A percentile compares a stretch with the other conserved stretches of the same genome.
Conservation (phyloP, 257 asterid genomes). For the Gentiana dahurica region DNA sequence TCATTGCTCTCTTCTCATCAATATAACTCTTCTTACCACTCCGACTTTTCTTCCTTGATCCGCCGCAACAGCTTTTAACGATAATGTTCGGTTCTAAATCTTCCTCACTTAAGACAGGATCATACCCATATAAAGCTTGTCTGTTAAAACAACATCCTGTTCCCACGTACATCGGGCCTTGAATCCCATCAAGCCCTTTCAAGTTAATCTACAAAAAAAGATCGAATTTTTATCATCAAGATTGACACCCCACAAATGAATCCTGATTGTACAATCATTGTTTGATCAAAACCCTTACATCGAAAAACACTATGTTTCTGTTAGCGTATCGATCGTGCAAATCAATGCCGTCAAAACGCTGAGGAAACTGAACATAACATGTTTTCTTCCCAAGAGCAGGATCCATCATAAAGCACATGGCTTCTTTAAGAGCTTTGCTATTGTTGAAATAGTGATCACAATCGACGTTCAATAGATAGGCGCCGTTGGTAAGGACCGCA, state of each 20-base stretch:
- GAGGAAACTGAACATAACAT: slow-evolving; percentile 38
- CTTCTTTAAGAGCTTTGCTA: slow-evolving; percentile 35
- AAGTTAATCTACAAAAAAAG: slow-evolving; percentile 54
- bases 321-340: slow-evolving; percentile 68
- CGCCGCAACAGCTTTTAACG: slow-evolving; percentile 58
- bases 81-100: slow-evolving; percentile 53
- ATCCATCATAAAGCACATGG: slow-evolving; percentile 39
- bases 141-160: slow-evolving; percentile 92
- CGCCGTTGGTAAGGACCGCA: slow-evolving; percentile 38
- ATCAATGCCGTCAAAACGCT: slow-evolving; percentile 72
- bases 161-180: slow-evolving; percentile 92
- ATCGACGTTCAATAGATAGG: slow-evolving; percentile 32
- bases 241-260: no score
- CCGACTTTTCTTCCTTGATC: slow-evolving; percentile 55
- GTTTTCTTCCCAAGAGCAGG: slow-evolving; percentile 29
- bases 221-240: neutral
- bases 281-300: slow-evolving; percentile 19
- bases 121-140: slow-evolving; percentile 84
- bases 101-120: slow-evolving; percentile 62
- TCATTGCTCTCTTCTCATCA: slow-evolving; percentile 61
- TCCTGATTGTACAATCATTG: no score
- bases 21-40: slow-evolving; percentile 53
- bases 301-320: slow-evolving; percentile 44
- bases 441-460: slow-evolving; percentile 38
- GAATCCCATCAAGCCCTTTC: slow-evolving; percentile 91